Evolutionary conservation across 306 rosid species (phyloP).

Genomic region (Hylodesmum podocarpum): DNA sequence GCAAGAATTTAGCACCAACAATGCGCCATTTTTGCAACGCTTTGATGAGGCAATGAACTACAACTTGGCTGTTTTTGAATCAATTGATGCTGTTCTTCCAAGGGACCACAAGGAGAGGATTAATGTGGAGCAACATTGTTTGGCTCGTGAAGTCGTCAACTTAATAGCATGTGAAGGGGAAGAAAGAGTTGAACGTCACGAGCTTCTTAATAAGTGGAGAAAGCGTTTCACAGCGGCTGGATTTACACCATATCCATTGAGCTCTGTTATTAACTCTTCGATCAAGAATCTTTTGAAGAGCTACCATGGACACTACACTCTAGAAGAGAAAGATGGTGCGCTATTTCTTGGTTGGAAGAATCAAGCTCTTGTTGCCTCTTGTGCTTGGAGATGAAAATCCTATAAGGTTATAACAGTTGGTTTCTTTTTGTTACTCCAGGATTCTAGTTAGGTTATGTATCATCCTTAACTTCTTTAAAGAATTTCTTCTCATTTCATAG

Average conservation of each 20-base stretch:
- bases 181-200: constrained; percentile 89
- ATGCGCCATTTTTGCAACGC: constrained; percentile 65
- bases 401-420: not conserved
- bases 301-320: constrained; percentile 73
- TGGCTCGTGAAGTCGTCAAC: constrained; percentile 91
- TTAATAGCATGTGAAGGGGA: constrained; percentile 85
- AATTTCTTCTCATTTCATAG: constrained; percentile 21
- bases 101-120: constrained; percentile 88
- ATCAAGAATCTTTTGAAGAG: constrained; percentile 71
- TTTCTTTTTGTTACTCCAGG: constrained; percentile 36
- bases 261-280: constrained; percentile 72
- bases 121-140: constrained; percentile 88
- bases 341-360: constrained; percentile 84
- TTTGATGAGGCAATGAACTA: constrained; percentile 64
- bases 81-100: constrained; percentile 69
- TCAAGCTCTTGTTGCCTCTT: constrained; percentile 59
- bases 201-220: constrained; percentile 77
- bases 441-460: constrained; percentile 31
- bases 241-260: constrained; percentile 70
- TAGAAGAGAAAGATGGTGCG: constrained; percentile 82
- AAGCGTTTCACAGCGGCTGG: constrained; percentile 71
- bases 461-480: not conserved
- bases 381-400: constrained; percentile 78
- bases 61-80: constrained; percentile 69
- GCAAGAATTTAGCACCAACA: constrained; percentile 73